Evolutionary conservation across 2,329 filamentous ascomycete species (phyloP).

Genomic region (Westerdykella ornata): DNA sequence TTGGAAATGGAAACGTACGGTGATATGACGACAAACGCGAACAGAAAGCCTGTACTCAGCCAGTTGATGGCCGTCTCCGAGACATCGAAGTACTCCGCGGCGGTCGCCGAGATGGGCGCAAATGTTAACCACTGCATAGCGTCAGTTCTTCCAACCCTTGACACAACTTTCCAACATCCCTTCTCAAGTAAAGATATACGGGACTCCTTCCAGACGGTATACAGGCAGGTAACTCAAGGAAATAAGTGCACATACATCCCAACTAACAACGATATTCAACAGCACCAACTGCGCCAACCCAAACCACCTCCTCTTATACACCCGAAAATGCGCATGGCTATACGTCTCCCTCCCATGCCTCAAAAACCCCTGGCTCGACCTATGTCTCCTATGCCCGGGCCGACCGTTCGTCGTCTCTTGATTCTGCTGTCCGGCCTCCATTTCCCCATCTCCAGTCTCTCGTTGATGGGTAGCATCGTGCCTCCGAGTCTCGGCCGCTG

Average conservation of each 20-base stretch:
- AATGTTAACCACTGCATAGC: slow-evolving; percentile 78
- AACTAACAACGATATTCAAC: slow-evolving; percentile 87
- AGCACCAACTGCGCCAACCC: slow-evolving; percentile 76
- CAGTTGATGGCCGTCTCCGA: slow-evolving; percentile 78
- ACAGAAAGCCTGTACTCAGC: slow-evolving; percentile 81
- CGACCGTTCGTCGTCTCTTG: slow-evolving; percentile 9
- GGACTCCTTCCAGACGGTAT: neutral
- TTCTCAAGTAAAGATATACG: no score
- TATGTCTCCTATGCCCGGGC: slow-evolving; percentile 2
- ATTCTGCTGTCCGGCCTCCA: slow-evolving; percentile 8
- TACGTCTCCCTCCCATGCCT: slow-evolving; percentile 15
- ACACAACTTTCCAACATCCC: no score
- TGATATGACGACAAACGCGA: slow-evolving; percentile 68
- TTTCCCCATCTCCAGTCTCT: slow-evolving; percentile 9
- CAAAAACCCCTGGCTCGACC: neutral
- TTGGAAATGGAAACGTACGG: slow-evolving; percentile 46
- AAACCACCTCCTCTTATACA: slow-evolving; percentile 86
- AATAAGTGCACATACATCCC: slow-evolving; percentile 65
- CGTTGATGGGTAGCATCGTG: no score
- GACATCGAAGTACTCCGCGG: slow-evolving; percentile 69
- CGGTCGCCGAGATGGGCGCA: slow-evolving; percentile 69
- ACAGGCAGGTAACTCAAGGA: neutral
- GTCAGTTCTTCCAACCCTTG: no score
- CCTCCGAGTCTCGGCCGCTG: no score
- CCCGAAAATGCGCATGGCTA: slow-evolving; percentile 36